A percentile compares a stretch with the other conserved stretches of the same genome.
phyloP scores from a whole-genome alignment of 192 early-diverging fungal genomes.

The Phlyctochytrium arcticum region DNA sequence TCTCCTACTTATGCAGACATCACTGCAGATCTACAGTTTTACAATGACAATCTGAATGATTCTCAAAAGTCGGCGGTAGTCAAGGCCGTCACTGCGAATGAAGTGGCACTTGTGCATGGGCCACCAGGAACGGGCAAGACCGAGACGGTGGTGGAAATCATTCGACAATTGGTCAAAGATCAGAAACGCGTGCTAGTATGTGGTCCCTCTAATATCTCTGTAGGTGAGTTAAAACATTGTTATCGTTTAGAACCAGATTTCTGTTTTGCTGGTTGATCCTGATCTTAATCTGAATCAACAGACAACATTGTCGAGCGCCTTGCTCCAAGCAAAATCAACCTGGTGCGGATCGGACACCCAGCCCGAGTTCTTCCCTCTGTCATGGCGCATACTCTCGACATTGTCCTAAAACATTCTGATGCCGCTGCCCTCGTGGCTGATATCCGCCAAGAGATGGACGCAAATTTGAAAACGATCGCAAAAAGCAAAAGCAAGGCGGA shows the following conservation, averaged over 20 bases:
- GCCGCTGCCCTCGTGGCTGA: slow-evolving; percentile 71
- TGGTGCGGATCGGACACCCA: slow-evolving; percentile 83
- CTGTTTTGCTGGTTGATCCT: not conserved
- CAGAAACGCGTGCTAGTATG: slow-evolving; percentile 76
- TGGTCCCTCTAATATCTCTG: slow-evolving; percentile 84
- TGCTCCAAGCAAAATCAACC: slow-evolving; percentile 41
- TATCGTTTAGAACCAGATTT: not conserved
- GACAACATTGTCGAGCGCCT: slow-evolving; percentile 86
- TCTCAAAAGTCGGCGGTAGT: slow-evolving; percentile 69
- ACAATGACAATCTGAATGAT: slow-evolving; percentile 61
- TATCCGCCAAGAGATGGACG: slow-evolving; percentile 73
- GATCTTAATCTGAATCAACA: slow-evolving; percentile 13
- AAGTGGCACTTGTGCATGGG: slow-evolving; percentile 77
- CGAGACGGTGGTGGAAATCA: slow-evolving; percentile 77
- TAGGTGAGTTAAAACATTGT: slow-evolving; percentile 43
- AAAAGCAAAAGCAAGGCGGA: slow-evolving; percentile 66
- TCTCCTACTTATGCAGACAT: slow-evolving; percentile 24
- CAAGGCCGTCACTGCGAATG: slow-evolving; percentile 53
- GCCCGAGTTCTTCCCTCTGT: slow-evolving; percentile 72
- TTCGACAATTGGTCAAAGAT: slow-evolving; percentile 65
- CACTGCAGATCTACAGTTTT: slow-evolving; percentile 35
- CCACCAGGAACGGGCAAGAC: slow-evolving; percentile 79
- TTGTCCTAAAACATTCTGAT: slow-evolving; percentile 60
- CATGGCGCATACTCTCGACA: slow-evolving; percentile 65
- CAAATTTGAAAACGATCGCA: slow-evolving; percentile 49